Evolutionary conservation across 768 basidiomycete genomes (phyloP).

Genomic region (Royoungia palumana): DNA sequence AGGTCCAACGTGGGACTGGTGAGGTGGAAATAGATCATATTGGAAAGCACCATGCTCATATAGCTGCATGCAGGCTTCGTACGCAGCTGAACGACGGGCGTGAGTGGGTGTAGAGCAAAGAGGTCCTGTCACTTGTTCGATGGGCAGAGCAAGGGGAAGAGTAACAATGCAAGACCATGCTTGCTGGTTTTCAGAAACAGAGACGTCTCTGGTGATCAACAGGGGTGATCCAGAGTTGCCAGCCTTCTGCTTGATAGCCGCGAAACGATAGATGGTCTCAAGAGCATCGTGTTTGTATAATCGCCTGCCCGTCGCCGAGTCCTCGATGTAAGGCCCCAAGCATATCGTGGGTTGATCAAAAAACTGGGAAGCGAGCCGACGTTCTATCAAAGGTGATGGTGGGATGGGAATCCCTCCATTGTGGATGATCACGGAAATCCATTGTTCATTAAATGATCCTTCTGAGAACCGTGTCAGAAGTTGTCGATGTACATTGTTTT

Average conservation of each 20-base stretch:
- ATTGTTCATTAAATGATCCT: constrained; percentile 41
- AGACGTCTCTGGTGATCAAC: constrained; percentile 23
- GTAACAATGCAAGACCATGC: constrained; percentile 48
- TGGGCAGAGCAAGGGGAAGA: constrained; percentile 42
- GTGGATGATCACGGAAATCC: constrained; percentile 47
- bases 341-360: constrained; percentile 39
- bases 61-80: constrained; percentile 50
- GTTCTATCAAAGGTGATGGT: constrained; percentile 40
- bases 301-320: constrained; percentile 59
- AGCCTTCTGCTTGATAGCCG: constrained; percentile 22
- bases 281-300: constrained; percentile 60
- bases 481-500: constrained; percentile 52
- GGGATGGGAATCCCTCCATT: constrained; percentile 39
- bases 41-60: constrained; percentile 51
- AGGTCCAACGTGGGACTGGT: constrained; percentile 5
- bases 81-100: constrained; percentile 60
- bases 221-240: constrained; percentile 11
- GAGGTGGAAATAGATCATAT: constrained; percentile 39
- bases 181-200: constrained; percentile 14
- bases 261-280: constrained; percentile 53
- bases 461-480: constrained; percentile 45
- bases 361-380: constrained; percentile 42
- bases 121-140: constrained; percentile 44
- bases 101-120: constrained; percentile 44
- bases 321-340: constrained; percentile 42